Conservation (phyloP, 73 alveolate species). For the Tetrahymena malaccensis region DNA sequence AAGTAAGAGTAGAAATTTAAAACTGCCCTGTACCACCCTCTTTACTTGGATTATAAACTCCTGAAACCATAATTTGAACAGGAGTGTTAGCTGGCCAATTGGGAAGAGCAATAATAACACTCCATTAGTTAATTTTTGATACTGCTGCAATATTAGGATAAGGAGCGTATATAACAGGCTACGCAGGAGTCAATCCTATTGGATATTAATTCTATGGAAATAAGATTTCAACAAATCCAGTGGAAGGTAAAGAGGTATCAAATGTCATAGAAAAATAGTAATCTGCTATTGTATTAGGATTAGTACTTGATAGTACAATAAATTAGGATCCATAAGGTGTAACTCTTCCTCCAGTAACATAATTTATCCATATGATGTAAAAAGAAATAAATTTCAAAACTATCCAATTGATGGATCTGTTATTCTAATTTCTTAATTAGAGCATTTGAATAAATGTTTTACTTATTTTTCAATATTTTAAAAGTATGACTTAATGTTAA, state of each 20-base stretch:
- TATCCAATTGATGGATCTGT: background rate
- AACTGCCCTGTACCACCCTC: background rate
- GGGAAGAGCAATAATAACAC: background rate
- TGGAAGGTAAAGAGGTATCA: background rate
- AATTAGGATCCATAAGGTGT: background rate
- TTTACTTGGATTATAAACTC: background rate
- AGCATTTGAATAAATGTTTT: background rate
- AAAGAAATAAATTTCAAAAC: background rate
- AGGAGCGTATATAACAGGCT: background rate
- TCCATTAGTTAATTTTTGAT: background rate
- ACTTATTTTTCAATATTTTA: no score
- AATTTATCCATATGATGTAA: background rate
- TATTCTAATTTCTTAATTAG: background rate
- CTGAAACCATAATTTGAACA: background rate
- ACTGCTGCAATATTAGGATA: background rate
- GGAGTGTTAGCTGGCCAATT: background rate
- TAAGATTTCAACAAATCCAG: background rate
- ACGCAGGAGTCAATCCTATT: background rate
- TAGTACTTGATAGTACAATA: background rate
- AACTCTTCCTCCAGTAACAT: background rate
- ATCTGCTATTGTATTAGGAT: background rate
- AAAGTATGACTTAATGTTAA: background rate
- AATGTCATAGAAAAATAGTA: background rate
- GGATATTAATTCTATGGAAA: background rate
- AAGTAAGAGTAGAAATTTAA: background rate